Percentiles rank a stretch among this genome's conserved stretches.
Evolutionary conservation across 2,329 filamentous ascomycete species (phyloP).

Genomic region (Talaromyces sp.): DNA sequence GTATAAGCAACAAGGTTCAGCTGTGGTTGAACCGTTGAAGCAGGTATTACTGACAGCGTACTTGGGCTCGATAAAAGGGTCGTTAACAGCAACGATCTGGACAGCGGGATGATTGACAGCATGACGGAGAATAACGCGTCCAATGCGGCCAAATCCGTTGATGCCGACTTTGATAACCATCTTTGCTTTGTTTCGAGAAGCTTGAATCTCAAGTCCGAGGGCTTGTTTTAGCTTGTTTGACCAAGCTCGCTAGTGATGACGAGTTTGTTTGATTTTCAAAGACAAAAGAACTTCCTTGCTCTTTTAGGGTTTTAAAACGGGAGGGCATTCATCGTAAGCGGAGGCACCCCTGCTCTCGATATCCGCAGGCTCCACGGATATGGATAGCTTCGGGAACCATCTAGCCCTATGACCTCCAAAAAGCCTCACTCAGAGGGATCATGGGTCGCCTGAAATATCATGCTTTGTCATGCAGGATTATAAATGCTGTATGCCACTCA

Average conservation of each 20-base stretch:
- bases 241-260: not conserved
- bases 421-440: not conserved
- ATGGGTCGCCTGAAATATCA: not conserved
- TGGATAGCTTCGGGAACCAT: not conserved
- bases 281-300: not conserved
- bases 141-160: slow-evolving; percentile 99
- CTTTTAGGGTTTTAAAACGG: not conserved
- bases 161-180: slow-evolving; percentile 70
- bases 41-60: slow-evolving; percentile 84
- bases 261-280: not conserved
- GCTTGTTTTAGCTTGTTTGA: not conserved
- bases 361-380: not conserved
- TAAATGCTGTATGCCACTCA: not conserved
- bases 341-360: not conserved
- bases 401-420: not conserved
- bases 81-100: slow-evolving; percentile 92
- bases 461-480: not conserved
- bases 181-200: no score
- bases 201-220: not conserved
- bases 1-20: slow-evolving; percentile 82
- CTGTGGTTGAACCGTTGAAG: slow-evolving; percentile 54
- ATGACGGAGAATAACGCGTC: slow-evolving; percentile 82
- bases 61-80: slow-evolving; percentile 96
- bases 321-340: not conserved
- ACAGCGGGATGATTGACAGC: slow-evolving; percentile 49